Evolutionary conservation across 1,284 basidiomycete genomes (phyloP).

Genomic region (Cerrena zonata): DNA sequence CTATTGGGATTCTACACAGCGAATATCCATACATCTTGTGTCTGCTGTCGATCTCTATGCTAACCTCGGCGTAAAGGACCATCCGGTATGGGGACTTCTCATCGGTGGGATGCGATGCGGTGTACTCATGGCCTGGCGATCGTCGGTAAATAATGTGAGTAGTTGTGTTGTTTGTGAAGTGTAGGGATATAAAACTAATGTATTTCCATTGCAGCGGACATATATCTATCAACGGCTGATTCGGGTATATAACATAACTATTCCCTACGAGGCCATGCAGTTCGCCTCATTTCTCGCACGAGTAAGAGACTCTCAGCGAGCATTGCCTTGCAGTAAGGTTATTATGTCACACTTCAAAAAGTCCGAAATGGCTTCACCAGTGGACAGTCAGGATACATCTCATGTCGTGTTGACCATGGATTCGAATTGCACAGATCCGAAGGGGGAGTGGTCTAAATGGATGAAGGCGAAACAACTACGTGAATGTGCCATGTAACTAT

Average conservation of each 20-base stretch:
- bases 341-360: background rate
- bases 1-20: background rate
- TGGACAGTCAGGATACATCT: background rate
- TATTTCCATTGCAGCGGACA: background rate
- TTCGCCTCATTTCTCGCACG: background rate
- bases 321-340: too few relatives aligned
- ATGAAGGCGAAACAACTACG: background rate
- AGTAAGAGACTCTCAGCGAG: background rate
- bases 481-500: too few relatives aligned
- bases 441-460: background rate
- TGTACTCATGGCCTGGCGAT: background rate
- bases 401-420: background rate
- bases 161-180: background rate
- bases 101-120: background rate
- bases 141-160: background rate
- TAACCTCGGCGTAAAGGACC: background rate
- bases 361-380: background rate
- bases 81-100: background rate
- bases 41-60: background rate
- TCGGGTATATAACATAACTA: background rate
- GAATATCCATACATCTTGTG: background rate
- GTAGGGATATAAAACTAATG: background rate
- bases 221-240: background rate
- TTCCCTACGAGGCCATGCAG: background rate
- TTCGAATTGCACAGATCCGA: background rate